A percentile compares a stretch with the other conserved stretches of the same genome.
phyloP scores from a whole-genome alignment of 805 yeast species.

The Candida xyloterini region DNA sequence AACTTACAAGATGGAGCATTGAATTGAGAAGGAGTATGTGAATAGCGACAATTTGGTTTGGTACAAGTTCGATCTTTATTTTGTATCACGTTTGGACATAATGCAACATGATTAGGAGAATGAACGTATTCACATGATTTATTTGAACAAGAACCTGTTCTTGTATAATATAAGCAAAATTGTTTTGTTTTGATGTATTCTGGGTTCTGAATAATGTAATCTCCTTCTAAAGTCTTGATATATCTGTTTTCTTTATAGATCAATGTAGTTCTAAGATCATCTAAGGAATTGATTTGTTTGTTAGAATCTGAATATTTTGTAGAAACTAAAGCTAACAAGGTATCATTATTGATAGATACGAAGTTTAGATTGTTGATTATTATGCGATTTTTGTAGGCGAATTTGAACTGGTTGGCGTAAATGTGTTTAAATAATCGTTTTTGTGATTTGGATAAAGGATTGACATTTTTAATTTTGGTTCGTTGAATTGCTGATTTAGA shows the following conservation, averaged over 20 bases:
- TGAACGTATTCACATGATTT: slow-evolving; percentile 57
- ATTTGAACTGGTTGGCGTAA: slow-evolving; percentile 33
- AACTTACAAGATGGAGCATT: slow-evolving; percentile 61
- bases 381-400: slow-evolving; percentile 46
- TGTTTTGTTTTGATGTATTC: slow-evolving; percentile 6
- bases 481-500: slow-evolving; percentile 21
- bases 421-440: slow-evolving; percentile 19
- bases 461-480: slow-evolving; percentile 31
- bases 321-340: slow-evolving; percentile 39
- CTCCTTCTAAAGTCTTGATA: slow-evolving; percentile 24
- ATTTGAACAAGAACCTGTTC: slow-evolving; percentile 47
- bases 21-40: slow-evolving; percentile 56
- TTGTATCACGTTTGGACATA: slow-evolving; percentile 50
- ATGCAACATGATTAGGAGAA: slow-evolving; percentile 44
- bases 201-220: slow-evolving; percentile 20
- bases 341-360: slow-evolving; percentile 41
- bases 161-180: slow-evolving; percentile 31
- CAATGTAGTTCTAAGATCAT: slow-evolving; percentile 20
- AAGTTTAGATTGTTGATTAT: slow-evolving; percentile 40
- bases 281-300: slow-evolving; percentile 15
- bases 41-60: slow-evolving; percentile 46
- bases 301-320: slow-evolving; percentile 15
- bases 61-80: slow-evolving; percentile 42
- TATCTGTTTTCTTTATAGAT: slow-evolving; percentile 18
- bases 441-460: slow-evolving; percentile 8